Base-by-base conservation (phyloP, 1,284 basidiomycete genomes). In the Ceratobasidium sp. region DNA sequence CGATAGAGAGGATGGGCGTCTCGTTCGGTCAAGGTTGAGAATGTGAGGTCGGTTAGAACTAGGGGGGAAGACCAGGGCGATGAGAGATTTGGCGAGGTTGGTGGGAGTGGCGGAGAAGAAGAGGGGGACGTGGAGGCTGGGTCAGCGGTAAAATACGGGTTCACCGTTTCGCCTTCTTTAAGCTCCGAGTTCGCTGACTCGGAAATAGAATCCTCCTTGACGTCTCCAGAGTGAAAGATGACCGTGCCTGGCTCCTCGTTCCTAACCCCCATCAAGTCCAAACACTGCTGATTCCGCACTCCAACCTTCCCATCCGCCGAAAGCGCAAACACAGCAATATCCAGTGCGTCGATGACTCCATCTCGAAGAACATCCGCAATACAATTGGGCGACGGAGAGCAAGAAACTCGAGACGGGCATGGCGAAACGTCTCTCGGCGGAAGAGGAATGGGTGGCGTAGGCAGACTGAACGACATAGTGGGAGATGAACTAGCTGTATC, bases 321-420 rank as follows among this genome's bases (percentile, higher is more conserved):
- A 11, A 71, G 56, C 1, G 56, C 67, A 6, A 71, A 45, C 19
- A 54, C 56, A 33, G 67, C 54, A n/a, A 27, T 27, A n/a, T 60
- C 67, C 9, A 71, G 56, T 8, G 67, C 67, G 45, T 71, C 67
- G 2, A 71, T 71, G 14, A 60, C 67, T 17, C 67, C 67, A 50
- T 71, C 67, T 19, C 56, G 54, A 1, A 71, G 56, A n/a, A 51
- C 31, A 29, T 71, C 56, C 7, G 56, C 67, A 1, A 60, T 19
- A 1, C 54, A 27, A n/a, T 57, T 41, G 11, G 67, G 67, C 1
- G 67, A 54, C 1, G 67, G 67, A 17, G 56, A 59, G 24, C 15
- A 29, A 9, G 67, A 59, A 0, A 33, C n/a, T 14, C 29, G 8
- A 27, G 51, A 9, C 29, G n/a, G n/a, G 15, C 41, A 33, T 44